Percentiles rank a stretch among this genome's conserved stretches.
phyloP scores from a whole-genome alignment of 805 yeast species.

The Starmerella khaoyaiensis region DNA sequence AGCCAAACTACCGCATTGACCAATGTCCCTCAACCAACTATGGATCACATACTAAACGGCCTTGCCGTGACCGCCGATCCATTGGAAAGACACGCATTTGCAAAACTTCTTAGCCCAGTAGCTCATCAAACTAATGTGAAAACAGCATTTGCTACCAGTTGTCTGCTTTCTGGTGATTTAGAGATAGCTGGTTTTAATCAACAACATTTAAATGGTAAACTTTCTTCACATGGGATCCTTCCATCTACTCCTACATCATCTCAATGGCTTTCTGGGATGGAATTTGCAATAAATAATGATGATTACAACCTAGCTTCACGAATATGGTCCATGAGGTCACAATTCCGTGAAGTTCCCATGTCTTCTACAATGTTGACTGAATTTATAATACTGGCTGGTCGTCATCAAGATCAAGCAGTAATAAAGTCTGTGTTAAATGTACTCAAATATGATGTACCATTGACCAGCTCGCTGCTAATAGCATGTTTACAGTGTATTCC shows the following conservation, averaged over 20 bases:
- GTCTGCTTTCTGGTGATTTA: too few relatives aligned
- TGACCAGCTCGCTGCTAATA: constrained; percentile 4
- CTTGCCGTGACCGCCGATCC: not conserved
- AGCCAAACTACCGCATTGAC: too few relatives aligned
- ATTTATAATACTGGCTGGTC: constrained; percentile 9
- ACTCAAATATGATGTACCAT: constrained; percentile 3
- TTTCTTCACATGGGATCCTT: too few relatives aligned
- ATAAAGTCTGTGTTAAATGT: constrained; percentile 2
- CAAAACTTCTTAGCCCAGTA: too few relatives aligned
- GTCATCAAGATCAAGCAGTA: constrained; percentile 5
- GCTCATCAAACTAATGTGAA: too few relatives aligned
- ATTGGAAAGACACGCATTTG: not conserved
- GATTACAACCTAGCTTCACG: too few relatives aligned
- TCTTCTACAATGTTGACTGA: not conserved
- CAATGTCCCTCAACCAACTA: constrained; percentile 1
- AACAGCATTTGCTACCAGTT: too few relatives aligned
- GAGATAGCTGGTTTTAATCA: too few relatives aligned
- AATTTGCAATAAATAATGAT: too few relatives aligned
- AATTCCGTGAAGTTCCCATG: not conserved
- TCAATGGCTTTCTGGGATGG: too few relatives aligned
- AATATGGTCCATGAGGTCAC: not conserved
- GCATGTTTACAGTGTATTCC: constrained; percentile 11
- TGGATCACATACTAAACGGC: not conserved
- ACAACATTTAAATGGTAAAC: too few relatives aligned
- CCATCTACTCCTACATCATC: too few relatives aligned